Conservation (phyloP, 352 stramenopile genomes). For the Globisporangium nagaii region DNA sequence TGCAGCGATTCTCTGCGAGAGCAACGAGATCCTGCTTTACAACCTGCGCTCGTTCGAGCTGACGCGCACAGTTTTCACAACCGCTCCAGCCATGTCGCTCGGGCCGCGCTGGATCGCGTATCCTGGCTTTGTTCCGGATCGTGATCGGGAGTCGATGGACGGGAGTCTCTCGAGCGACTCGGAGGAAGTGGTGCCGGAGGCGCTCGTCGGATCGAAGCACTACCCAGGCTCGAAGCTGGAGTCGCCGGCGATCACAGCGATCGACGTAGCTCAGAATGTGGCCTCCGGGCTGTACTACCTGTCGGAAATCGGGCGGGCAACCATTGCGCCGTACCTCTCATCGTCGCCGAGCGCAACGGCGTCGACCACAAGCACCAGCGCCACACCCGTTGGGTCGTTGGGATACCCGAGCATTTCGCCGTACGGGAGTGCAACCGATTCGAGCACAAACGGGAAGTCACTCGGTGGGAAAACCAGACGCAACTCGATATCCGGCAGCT, state of each 20-base stretch:
- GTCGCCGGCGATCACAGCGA: slow-evolving; percentile 50
- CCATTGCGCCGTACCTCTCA: slow-evolving; percentile 68
- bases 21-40: slow-evolving; percentile 58
- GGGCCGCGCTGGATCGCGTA: slow-evolving; percentile 69
- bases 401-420: slow-evolving; percentile 15
- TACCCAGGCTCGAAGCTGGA: slow-evolving; percentile 13
- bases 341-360: slow-evolving; percentile 41
- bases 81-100: slow-evolving; percentile 59
- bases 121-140: slow-evolving; percentile 29
- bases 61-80: slow-evolving; percentile 34
- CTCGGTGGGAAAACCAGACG: slow-evolving; percentile 1
- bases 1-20: slow-evolving; percentile 64
- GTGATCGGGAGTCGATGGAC: slow-evolving; percentile 19
- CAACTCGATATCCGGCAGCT: slow-evolving; percentile 7
- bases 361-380: slow-evolving; percentile 12
- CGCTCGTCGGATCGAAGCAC: slow-evolving; percentile 11
- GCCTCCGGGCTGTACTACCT: slow-evolving; percentile 83
- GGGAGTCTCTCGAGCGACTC: slow-evolving; percentile 30
- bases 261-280: slow-evolving; percentile 86
- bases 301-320: slow-evolving; percentile 57
- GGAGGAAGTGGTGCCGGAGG: slow-evolving; percentile 36
- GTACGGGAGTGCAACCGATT: slow-evolving; percentile 6
- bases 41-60: slow-evolving; percentile 48
- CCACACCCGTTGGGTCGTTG: slow-evolving; percentile 9
- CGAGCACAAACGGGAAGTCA: slow-evolving; percentile 1